phyloP scores from a whole-genome alignment of 2,329 filamentous ascomycete genomes.

The Ophiostoma ips region DNA sequence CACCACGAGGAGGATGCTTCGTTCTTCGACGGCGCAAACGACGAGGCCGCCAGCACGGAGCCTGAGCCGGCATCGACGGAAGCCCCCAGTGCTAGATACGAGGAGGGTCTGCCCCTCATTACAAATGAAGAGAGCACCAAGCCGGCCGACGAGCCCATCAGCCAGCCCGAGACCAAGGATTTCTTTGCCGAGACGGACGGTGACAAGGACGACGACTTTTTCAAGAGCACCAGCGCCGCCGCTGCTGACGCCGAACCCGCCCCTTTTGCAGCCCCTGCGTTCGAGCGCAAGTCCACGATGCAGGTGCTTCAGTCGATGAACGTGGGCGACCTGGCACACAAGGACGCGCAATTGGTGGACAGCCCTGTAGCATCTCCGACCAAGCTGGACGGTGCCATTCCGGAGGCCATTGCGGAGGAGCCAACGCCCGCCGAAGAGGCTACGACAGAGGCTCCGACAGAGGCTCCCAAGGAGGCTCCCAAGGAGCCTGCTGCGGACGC shows the following conservation, averaged over 20 bases:
- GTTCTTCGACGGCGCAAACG: constrained; percentile 19
- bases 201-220: constrained; percentile 50
- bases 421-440: constrained; percentile 3
- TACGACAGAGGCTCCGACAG: too few relatives aligned
- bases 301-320: constrained; percentile 46
- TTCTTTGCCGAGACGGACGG: constrained; percentile 32
- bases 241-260: constrained; percentile 4
- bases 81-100: constrained; percentile 44
- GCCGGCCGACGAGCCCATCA: constrained; percentile 1
- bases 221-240: constrained; percentile 32
- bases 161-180: constrained; percentile 8
- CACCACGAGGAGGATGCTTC: constrained; percentile 1
- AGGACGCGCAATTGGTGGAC: constrained; percentile 13
- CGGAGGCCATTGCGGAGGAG: constrained; percentile 5
- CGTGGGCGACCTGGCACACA: constrained; percentile 17
- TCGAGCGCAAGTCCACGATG: constrained; percentile 16
- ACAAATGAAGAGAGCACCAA: constrained; percentile 11
- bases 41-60: constrained; percentile 25
- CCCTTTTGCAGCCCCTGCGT: neutral
- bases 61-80: constrained; percentile 27
- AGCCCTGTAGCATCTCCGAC: constrained; percentile 7
- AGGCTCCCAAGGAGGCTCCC: too few relatives aligned
- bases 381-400: constrained; percentile 10
- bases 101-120: constrained; percentile 56
- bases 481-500: too few relatives aligned